phyloP scores from a whole-genome alignment of 2,329 filamentous ascomycete genomes.

The Monilinia polystroma region DNA sequence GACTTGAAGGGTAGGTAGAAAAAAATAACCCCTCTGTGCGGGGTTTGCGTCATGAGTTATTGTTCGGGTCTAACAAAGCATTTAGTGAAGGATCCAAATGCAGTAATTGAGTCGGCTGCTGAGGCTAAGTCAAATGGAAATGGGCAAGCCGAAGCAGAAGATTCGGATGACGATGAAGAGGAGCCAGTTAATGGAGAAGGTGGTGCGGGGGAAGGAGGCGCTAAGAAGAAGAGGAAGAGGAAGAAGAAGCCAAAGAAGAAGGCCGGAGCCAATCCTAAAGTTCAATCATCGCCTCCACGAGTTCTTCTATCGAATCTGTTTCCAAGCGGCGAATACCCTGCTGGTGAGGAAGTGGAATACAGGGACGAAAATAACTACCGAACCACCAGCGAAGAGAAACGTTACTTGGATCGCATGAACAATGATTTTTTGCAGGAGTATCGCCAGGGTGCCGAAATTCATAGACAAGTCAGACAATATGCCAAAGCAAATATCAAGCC shows the following conservation, averaged over 20 bases:
- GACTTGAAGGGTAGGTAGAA: constrained; percentile 70
- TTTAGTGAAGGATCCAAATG: constrained; percentile 39
- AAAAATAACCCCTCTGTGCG: constrained; percentile 11
- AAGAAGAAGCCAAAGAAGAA: constrained; percentile 73
- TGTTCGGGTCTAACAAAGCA: constrained; percentile 16
- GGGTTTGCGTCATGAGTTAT: constrained; percentile 43
- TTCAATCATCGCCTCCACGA: constrained; percentile 74
- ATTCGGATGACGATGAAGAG: constrained; percentile 55
- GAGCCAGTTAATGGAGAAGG: constrained; percentile 43
- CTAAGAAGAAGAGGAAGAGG: constrained; percentile 63
- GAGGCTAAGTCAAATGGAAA: constrained; percentile 34
- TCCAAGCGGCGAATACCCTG: constrained; percentile 68
- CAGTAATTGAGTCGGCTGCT: constrained; percentile 35
- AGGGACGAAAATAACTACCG: constrained; percentile 73
- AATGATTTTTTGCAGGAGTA: constrained; percentile 78
- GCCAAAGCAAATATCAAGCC: constrained; percentile 79
- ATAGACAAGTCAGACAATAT: constrained; percentile 82
- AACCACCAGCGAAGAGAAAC: constrained; percentile 81
- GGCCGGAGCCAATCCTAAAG: constrained; percentile 58
- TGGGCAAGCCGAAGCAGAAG: constrained; percentile 41
- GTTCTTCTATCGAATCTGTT: constrained; percentile 73
- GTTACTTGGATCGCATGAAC: constrained; percentile 77
- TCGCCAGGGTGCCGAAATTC: constrained; percentile 82
- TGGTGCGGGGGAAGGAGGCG: constrained; percentile 42
- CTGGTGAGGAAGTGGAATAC: constrained; percentile 78